Evolutionary conservation across 1,284 basidiomycete genomes (phyloP).

Genomic region (Termitomyces sp.): DNA sequence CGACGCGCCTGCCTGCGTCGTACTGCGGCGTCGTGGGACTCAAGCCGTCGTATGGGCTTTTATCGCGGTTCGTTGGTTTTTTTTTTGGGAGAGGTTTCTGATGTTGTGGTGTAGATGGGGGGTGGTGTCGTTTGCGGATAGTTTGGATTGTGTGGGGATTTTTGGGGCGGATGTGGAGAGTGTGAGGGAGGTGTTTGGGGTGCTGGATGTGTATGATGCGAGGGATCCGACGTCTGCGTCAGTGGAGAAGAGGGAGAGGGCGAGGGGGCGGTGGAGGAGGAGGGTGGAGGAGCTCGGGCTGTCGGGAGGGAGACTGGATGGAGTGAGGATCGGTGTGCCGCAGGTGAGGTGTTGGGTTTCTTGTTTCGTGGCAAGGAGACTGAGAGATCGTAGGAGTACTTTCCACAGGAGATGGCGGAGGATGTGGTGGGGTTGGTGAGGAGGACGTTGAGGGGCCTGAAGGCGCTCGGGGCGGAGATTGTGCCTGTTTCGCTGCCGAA

Average conservation of each 20-base stretch:
- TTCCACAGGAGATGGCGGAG: slow-evolving; percentile 65
- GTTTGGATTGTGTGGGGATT: slow-evolving; percentile 91
- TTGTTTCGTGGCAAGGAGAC: neutral
- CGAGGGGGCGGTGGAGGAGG: slow-evolving; percentile 20
- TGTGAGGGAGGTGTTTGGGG: slow-evolving; percentile 61
- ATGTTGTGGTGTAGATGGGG: slow-evolving; percentile 62
- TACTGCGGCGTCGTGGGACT: slow-evolving; percentile 92
- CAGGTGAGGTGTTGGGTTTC: slow-evolving; percentile 27
- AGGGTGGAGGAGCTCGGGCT: slow-evolving; percentile 16
- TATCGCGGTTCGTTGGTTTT: slow-evolving; percentile 61
- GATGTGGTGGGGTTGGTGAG: slow-evolving; percentile 46
- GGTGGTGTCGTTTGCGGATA: slow-evolving; percentile 90
- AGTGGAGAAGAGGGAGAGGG: slow-evolving; percentile 33
- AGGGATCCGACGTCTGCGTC: slow-evolving; percentile 77
- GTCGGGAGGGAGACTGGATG: slow-evolving; percentile 16
- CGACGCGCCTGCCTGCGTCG: slow-evolving; percentile 86
- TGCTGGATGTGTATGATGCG: slow-evolving; percentile 60
- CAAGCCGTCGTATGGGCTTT: slow-evolving; percentile 92
- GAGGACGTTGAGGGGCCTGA: slow-evolving; percentile 44
- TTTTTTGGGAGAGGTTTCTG: too few species aligned
- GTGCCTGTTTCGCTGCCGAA: slow-evolving; percentile 76
- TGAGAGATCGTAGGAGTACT: slow-evolving; percentile 59
- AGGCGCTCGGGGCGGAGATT: slow-evolving; percentile 61
- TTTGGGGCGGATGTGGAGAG: slow-evolving; percentile 53
- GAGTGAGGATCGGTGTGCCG: slow-evolving; percentile 44